Evolutionary conservation across 139 green algal genomes (phyloP).

Genomic region (Chlorella sp.): DNA sequence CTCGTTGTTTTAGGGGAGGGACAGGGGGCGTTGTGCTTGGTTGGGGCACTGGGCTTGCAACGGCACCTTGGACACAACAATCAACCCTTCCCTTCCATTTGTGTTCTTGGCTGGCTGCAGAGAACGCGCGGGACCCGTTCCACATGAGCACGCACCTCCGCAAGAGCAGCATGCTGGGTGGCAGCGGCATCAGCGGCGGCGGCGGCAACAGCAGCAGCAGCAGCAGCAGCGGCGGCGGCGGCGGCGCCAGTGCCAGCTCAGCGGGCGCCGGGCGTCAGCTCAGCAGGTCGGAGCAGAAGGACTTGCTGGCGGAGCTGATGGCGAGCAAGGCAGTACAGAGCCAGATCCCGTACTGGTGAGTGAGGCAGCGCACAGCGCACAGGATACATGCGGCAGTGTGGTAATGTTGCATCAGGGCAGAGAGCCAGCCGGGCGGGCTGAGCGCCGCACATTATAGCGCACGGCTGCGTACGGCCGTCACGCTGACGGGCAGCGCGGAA

Average conservation of each 20-base stretch:
- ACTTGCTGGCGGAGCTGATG: constrained; percentile 18
- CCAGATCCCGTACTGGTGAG: constrained; percentile 18
- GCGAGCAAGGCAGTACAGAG: not conserved
- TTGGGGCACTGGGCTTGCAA: too few relatives aligned
- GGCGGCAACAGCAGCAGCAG: not conserved
- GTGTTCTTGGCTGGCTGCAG: not conserved
- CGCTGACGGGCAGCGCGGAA: too few relatives aligned
- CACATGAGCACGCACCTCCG: constrained; percentile 10
- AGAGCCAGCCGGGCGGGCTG: too few relatives aligned
- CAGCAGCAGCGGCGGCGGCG: not conserved
- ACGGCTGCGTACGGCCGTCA: too few relatives aligned
- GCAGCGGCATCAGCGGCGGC: not conserved
- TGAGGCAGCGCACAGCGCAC: too few relatives aligned
- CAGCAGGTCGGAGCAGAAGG: not conserved
- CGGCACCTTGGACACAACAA: too few relatives aligned
- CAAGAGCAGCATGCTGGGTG: not conserved
- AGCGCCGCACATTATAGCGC: too few relatives aligned
- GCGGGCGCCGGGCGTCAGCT: not conserved
- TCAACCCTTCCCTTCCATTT: not conserved
- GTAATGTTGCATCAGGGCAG: too few relatives aligned
- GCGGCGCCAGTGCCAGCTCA: not conserved
- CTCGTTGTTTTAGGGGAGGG: too few relatives aligned
- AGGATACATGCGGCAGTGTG: too few relatives aligned
- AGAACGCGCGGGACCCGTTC: constrained; percentile 8
- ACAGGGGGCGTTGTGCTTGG: too few relatives aligned